Evolutionary conservation across 805 yeast species (phyloP).

Genomic region (Yueomyces sinensis): DNA sequence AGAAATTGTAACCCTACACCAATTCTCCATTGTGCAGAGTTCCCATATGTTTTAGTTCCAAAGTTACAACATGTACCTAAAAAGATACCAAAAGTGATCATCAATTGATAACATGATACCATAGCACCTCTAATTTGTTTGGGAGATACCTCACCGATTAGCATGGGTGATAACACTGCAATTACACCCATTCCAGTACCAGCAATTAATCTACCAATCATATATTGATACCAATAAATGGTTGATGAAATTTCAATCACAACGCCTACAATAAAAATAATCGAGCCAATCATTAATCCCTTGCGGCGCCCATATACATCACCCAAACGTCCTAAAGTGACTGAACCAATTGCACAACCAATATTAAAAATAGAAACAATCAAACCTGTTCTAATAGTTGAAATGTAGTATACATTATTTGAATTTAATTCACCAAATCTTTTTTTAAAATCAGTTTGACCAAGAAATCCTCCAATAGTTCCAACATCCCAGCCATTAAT

Average conservation of each 20-base stretch:
- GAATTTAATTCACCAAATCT: slow-evolving; percentile 37
- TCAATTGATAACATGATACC: slow-evolving; percentile 56
- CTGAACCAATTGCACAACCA: slow-evolving; percentile 68
- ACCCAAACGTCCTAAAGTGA: slow-evolving; percentile 43
- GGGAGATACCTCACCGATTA: slow-evolving; percentile 33
- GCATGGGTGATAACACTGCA: slow-evolving; percentile 61
- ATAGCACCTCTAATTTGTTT: slow-evolving; percentile 50
- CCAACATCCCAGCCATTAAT: slow-evolving; percentile 61
- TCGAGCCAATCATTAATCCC: slow-evolving; percentile 49
- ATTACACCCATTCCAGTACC: slow-evolving; percentile 71
- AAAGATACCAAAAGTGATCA: slow-evolving; percentile 60
- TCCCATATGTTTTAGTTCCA: slow-evolving; percentile 47
- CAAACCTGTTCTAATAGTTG: slow-evolving; percentile 41
- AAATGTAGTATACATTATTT: slow-evolving; percentile 29
- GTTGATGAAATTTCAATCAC: slow-evolving; percentile 46
- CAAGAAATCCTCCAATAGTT: slow-evolving; percentile 60
- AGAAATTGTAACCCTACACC: slow-evolving; percentile 45
- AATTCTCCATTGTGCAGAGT: slow-evolving; percentile 68
- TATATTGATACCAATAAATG: slow-evolving; percentile 53
- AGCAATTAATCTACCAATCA: slow-evolving; percentile 52
- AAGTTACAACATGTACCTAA: slow-evolving; percentile 62
- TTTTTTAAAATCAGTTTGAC: slow-evolving; percentile 40
- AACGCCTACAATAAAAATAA: slow-evolving; percentile 55
- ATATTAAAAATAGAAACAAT: slow-evolving; percentile 49
- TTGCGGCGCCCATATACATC: slow-evolving; percentile 54